Percentiles rank a stretch among this genome's conserved stretches.
Conservation (phyloP, 441 rosid genomes). For the Hura crepitans region DNA sequence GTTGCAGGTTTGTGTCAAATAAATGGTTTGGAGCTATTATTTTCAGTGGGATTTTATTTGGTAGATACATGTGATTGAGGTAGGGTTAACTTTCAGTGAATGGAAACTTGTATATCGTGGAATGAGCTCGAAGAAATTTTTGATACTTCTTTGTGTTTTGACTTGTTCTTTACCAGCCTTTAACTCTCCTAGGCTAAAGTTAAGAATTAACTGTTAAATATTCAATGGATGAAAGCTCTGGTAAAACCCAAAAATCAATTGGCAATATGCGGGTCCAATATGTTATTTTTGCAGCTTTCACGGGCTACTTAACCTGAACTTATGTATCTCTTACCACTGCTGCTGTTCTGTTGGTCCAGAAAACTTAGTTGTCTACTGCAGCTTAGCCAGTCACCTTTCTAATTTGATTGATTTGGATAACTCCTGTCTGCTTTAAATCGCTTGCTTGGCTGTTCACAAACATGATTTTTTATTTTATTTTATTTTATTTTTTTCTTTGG, state of each 20-base stretch:
- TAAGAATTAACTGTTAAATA: neutral
- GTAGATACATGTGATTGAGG: slow-evolving; percentile 44
- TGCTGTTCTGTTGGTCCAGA: neutral
- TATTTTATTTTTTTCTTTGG: too few species aligned
- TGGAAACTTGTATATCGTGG: neutral
- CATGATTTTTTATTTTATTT: too few species aligned
- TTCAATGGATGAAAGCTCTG: neutral
- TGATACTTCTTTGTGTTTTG: too few species aligned
- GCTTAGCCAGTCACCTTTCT: neutral
- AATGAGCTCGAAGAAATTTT: too few species aligned
- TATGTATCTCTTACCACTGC: neutral
- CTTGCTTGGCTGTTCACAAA: too few species aligned
- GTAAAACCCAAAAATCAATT: neutral
- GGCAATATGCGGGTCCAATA: neutral
- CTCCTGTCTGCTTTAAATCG: too few species aligned
- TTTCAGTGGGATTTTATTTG: slow-evolving; percentile 70
- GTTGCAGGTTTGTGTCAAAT: slow-evolving; percentile 67
- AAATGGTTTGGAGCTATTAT: slow-evolving; percentile 86
- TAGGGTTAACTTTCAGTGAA: slow-evolving; percentile 8
- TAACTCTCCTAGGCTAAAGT: neutral
- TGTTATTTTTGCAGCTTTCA: neutral
- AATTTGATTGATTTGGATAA: neutral
- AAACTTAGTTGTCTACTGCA: neutral
- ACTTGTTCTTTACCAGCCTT: neutral
- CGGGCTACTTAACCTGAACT: neutral